A percentile compares a stretch with the other conserved stretches of the same genome.
Evolutionary conservation across 2,329 filamentous ascomycete species (phyloP).

Genomic region (Verticillium klebahnii): DNA sequence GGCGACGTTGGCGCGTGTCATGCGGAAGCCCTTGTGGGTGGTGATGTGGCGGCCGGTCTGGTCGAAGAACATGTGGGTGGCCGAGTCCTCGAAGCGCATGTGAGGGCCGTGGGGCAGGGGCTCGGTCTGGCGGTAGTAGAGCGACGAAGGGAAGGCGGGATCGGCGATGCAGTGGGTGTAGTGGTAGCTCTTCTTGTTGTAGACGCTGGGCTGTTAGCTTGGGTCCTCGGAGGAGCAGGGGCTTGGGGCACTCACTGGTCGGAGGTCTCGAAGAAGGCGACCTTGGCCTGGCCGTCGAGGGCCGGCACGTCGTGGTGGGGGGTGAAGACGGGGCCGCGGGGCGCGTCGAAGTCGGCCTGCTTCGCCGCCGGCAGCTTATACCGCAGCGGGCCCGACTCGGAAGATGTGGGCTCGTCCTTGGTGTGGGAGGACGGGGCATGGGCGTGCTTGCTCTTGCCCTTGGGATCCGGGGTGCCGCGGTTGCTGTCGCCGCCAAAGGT

Average conservation of each 20-base stretch:
- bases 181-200: constrained; percentile 70
- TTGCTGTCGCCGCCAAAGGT: constrained; percentile 40
- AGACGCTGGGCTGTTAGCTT: constrained; percentile 36
- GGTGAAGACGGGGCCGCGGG: constrained; percentile 53
- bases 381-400: constrained; percentile 46
- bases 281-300: constrained; percentile 39
- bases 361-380: constrained; percentile 64
- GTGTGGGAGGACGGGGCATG: not conserved
- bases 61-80: constrained; percentile 79
- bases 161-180: constrained; percentile 91
- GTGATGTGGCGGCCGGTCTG: constrained; percentile 71
- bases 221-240: not conserved
- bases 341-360: constrained; percentile 54
- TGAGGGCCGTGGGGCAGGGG: constrained; percentile 76
- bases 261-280: constrained; percentile 58
- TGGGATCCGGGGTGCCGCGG: constrained; percentile 55
- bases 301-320: constrained; percentile 47
- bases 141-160: constrained; percentile 76
- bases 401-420: not conserved
- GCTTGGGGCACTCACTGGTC: constrained; percentile 50
- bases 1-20: constrained; percentile 84
- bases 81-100: constrained; percentile 89
- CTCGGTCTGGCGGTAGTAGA: constrained; percentile 88
- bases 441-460: constrained; percentile 21
- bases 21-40: constrained; percentile 89